phyloP scores from a whole-genome alignment of 768 basidiomycete species.

The Russula lepida region DNA sequence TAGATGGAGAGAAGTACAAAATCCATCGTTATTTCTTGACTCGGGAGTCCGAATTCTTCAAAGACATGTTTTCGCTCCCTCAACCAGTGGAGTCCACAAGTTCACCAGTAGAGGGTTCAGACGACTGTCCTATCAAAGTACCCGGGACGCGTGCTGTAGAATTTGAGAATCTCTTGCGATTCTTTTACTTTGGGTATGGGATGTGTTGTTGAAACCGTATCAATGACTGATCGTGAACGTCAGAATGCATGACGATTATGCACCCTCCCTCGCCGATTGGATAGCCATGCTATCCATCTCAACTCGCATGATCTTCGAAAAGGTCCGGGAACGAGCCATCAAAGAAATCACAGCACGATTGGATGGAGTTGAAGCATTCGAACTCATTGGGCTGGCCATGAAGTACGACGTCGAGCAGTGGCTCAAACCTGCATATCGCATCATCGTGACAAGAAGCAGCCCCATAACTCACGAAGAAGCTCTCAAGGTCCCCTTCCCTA shows the following conservation, averaged over 20 bases:
- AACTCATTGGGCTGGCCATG: slow-evolving; percentile 18
- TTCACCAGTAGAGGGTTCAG: slow-evolving; percentile 20
- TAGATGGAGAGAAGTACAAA: slow-evolving; percentile 19
- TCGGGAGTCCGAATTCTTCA: slow-evolving; percentile 20
- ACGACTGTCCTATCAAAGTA: slow-evolving; percentile 20
- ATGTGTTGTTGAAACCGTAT: neutral
- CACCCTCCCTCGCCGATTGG: slow-evolving; percentile 13
- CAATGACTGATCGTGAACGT: neutral
- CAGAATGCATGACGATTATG: slow-evolving; percentile 16
- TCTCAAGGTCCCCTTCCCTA: neutral
- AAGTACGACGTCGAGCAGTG: slow-evolving; percentile 21
- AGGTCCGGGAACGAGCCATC: slow-evolving; percentile 17
- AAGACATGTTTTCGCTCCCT: slow-evolving; percentile 15
- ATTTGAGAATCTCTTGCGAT: slow-evolving; percentile 19
- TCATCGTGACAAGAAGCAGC: neutral
- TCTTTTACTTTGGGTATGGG: slow-evolving; percentile 21
- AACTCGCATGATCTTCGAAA: slow-evolving; percentile 12
- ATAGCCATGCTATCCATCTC: slow-evolving; percentile 18
- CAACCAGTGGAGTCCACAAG: slow-evolving; percentile 12
- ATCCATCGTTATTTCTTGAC: slow-evolving; percentile 21
- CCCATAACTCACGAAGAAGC: slow-evolving; percentile 6
- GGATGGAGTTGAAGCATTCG: slow-evolving; percentile 14
- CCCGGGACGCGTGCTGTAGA: slow-evolving; percentile 11
- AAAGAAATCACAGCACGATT: slow-evolving; percentile 11
- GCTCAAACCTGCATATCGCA: slow-evolving; percentile 18